Percentiles rank a stretch among this genome's conserved stretches.
Conservation (phyloP, 257 asterid genomes). For the Solanum appendiculatum region DNA sequence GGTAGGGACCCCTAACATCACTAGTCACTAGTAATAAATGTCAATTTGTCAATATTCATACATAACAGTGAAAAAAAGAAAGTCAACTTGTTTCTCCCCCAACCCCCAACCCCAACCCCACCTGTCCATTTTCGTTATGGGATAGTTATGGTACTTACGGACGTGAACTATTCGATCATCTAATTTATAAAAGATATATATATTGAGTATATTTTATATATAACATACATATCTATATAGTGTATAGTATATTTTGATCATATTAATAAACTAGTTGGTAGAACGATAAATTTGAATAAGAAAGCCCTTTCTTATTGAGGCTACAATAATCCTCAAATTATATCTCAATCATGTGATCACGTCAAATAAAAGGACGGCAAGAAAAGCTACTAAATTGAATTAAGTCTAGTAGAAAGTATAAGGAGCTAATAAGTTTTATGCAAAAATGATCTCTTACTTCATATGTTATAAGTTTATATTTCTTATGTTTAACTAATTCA, state of each 20-base stretch:
- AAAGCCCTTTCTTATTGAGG: neutral
- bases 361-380: neutral
- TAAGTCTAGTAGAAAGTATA: neutral
- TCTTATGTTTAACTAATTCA: neutral
- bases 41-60: neutral
- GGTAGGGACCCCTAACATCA: constrained; percentile 1
- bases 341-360: neutral
- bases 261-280: neutral
- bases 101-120: neutral
- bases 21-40: neutral
- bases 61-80: neutral
- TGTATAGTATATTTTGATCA: neutral
- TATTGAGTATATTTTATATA: neutral
- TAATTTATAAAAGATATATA: neutral
- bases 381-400: neutral
- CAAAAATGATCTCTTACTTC: neutral
- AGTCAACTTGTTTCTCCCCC: neutral
- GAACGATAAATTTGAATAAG: neutral
- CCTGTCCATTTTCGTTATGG: neutral
- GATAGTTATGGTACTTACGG: too few species aligned
- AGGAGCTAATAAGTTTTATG: neutral
- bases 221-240: neutral
- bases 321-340: neutral
- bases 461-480: neutral
- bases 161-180: neutral